Evolutionary conservation across 768 basidiomycete genomes (phyloP).

Genomic region (Trametes elegans): DNA sequence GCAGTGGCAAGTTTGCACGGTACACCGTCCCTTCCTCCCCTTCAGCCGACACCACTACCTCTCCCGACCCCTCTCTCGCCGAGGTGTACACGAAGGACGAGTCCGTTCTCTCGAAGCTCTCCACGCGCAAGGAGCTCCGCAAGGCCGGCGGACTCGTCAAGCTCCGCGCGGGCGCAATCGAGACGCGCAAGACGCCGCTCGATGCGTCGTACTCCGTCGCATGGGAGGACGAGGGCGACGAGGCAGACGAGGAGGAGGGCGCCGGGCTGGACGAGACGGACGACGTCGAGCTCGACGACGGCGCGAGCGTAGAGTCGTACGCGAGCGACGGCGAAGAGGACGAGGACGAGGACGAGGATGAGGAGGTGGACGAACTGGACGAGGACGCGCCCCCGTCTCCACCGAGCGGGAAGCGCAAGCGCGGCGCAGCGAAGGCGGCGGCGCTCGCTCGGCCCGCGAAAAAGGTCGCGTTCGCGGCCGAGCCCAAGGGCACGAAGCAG

Average conservation of each 20-base stretch:
- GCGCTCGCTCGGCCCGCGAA: constrained; percentile 28
- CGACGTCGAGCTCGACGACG: constrained; percentile 36
- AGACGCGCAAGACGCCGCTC: constrained; percentile 42
- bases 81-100: constrained; percentile 48
- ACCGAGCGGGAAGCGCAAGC: constrained; percentile 33
- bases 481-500: constrained; percentile 28
- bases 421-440: constrained; percentile 9
- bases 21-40: constrained; percentile 57
- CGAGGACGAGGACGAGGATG: constrained; percentile 38
- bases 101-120: constrained; percentile 44
- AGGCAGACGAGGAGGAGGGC: constrained; percentile 35
- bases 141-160: constrained; percentile 50
- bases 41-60: constrained; percentile 1
- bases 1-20: constrained; percentile 64
- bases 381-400: constrained; percentile 38
- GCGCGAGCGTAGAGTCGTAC: constrained; percentile 40
- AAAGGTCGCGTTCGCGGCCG: constrained; percentile 34
- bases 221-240: constrained; percentile 38
- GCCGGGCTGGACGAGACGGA: constrained; percentile 31
- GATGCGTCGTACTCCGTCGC: constrained; percentile 40
- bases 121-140: constrained; percentile 66
- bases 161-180: constrained; percentile 39
- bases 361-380: constrained; percentile 42
- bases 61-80: constrained; percentile 22
- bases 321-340: constrained; percentile 36